Conservation (phyloP, 306 rosid species). For the Quillaja saponaria region DNA sequence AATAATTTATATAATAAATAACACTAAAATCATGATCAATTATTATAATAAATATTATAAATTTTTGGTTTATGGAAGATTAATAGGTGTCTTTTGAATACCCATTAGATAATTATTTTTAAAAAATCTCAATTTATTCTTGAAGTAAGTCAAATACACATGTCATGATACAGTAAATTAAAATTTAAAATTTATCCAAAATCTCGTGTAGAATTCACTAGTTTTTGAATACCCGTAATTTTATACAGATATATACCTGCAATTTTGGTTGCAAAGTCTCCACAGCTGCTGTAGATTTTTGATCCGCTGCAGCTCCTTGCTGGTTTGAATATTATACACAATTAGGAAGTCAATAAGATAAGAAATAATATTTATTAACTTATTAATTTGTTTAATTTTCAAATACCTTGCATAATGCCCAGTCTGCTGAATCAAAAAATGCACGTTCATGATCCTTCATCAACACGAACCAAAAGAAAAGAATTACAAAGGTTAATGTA, state of each 20-base stretch:
- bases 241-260: conserved; percentile 42
- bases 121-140: too few relatives aligned
- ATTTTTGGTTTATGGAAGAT: not conserved
- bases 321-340: not conserved
- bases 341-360: too few relatives aligned
- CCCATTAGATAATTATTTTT: too few relatives aligned
- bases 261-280: conserved; percentile 84
- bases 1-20: too few relatives aligned
- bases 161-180: too few relatives aligned
- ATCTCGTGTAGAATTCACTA: too few relatives aligned
- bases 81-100: too few relatives aligned
- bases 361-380: not conserved
- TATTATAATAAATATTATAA: not conserved
- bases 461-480: not conserved
- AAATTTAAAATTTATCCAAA: too few relatives aligned
- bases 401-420: conserved; percentile 93
- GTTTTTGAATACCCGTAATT: too few relatives aligned
- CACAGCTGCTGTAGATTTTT: conserved; percentile 64
- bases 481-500: not conserved
- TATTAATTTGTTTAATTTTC: conserved; percentile 5
- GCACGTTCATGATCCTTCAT: conserved; percentile 81
- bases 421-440: conserved; percentile 94
- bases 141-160: too few relatives aligned
- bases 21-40: too few relatives aligned
- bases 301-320: conserved; percentile 89